These are phyloP conservation scores for Emergomyces orientalis DNA, from an alignment of 2,329 filamentous ascomycete species.

Conservation along the genomic window DNA sequence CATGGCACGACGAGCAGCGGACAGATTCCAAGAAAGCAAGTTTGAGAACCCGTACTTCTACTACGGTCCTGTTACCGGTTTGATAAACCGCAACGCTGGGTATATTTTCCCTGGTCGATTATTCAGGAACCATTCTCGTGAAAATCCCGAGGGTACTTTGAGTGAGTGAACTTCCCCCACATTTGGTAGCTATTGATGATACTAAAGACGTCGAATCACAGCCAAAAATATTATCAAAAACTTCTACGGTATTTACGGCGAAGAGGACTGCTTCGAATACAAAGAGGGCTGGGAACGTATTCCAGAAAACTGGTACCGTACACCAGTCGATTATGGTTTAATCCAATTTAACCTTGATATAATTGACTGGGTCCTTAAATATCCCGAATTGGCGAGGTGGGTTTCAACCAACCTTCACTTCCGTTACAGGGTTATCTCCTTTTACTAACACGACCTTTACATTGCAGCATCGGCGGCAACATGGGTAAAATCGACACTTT, in stretches of 20 bases:
- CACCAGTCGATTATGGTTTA: slow-evolving; percentile 40
- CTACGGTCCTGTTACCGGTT: slow-evolving; percentile 45
- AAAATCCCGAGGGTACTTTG: slow-evolving; percentile 31
- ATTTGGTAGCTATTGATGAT: neutral
- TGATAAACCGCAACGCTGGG: slow-evolving; percentile 42
- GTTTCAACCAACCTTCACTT: neutral
- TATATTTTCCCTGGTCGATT: slow-evolving; percentile 39
- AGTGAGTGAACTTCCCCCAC: slow-evolving; percentile 23
- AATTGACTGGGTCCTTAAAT: slow-evolving; percentile 28
- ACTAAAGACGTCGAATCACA: slow-evolving; percentile 17
- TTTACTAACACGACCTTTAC: neutral
- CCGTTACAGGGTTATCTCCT: neutral
- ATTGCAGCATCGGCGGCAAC: slow-evolving; percentile 43
- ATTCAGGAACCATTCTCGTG: slow-evolving; percentile 37
- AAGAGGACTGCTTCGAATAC: slow-evolving; percentile 36
- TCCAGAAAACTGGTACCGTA: slow-evolving; percentile 46
- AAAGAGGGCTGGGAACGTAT: slow-evolving; percentile 44
- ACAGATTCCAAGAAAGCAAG: slow-evolving; percentile 42
- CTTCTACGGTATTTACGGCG: slow-evolving; percentile 42
- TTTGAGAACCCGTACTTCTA: slow-evolving; percentile 47
- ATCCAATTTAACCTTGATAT: slow-evolving; percentile 37
- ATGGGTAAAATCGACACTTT: slow-evolving; percentile 45
- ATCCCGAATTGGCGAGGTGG: slow-evolving; percentile 35
- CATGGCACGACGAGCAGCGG: slow-evolving; percentile 36
- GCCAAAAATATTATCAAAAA: slow-evolving; percentile 35